Conservation (phyloP, 73 alveolate species). For the Durusdinium trenchii region DNA sequence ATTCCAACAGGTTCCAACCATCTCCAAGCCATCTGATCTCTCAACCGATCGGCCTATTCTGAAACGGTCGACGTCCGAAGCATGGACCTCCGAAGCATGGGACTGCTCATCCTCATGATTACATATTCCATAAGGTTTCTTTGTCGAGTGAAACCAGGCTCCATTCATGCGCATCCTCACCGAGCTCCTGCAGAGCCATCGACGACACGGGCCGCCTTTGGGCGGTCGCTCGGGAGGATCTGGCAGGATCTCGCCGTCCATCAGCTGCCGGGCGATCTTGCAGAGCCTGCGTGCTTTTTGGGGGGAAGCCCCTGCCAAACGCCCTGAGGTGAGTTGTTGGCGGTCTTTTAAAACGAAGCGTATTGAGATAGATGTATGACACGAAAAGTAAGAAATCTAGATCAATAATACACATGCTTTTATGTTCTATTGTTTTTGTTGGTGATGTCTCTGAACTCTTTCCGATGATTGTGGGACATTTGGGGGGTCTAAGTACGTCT, state of each 20-base stretch:
- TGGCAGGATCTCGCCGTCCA: slow-evolving; percentile 86
- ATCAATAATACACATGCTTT: too few relatives aligned
- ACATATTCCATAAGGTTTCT: too few relatives aligned
- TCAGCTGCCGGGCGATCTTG: slow-evolving; percentile 88
- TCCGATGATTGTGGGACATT: background rate
- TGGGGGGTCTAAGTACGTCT: background rate
- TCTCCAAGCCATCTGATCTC: too few relatives aligned
- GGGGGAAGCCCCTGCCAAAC: too few relatives aligned
- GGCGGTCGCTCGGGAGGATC: slow-evolving; percentile 94
- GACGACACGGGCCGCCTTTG: slow-evolving; percentile 22
- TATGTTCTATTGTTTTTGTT: background rate
- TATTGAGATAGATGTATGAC: too few relatives aligned
- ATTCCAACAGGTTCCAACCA: too few relatives aligned
- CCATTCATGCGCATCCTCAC: background rate
- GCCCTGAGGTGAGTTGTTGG: background rate
- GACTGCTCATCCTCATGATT: too few relatives aligned
- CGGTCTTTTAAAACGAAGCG: background rate
- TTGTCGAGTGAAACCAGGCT: background rate
- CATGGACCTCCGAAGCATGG: too few relatives aligned
- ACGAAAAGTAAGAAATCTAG: too few relatives aligned
- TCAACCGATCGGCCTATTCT: too few relatives aligned
- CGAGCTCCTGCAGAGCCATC: background rate
- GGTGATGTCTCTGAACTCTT: background rate
- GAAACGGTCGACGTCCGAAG: too few relatives aligned
- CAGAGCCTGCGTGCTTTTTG: slow-evolving; percentile 64